These are phyloP conservation scores for Kalmusia sp. DNA, from an alignment of 2,329 filamentous ascomycete species.

Conservation along the genomic window DNA sequence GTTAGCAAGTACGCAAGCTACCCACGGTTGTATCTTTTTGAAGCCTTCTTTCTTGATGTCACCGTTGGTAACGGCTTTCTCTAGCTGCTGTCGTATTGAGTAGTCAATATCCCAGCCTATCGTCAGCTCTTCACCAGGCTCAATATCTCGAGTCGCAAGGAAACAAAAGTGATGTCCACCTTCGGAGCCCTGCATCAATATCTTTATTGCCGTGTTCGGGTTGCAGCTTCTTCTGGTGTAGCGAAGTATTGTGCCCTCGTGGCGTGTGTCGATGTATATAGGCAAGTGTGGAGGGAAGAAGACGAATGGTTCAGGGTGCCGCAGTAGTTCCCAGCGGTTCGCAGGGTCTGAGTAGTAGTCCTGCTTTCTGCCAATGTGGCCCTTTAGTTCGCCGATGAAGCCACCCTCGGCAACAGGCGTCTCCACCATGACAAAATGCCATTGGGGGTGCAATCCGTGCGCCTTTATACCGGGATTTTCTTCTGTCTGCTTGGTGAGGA, in stretches of 20 bases:
- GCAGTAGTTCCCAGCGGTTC: slow-evolving; percentile 56
- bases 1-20: slow-evolving; percentile 74
- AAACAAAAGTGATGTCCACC: slow-evolving; percentile 86
- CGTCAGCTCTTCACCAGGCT: slow-evolving; percentile 74
- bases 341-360: slow-evolving; percentile 55
- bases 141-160: slow-evolving; percentile 80
- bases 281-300: slow-evolving; percentile 83
- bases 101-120: slow-evolving; percentile 63
- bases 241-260: slow-evolving; percentile 83
- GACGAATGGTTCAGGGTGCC: slow-evolving; percentile 61
- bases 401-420: slow-evolving; percentile 58
- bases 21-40: slow-evolving; percentile 69
- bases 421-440: slow-evolving; percentile 70
- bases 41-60: slow-evolving; percentile 63
- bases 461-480: slow-evolving; percentile 56
- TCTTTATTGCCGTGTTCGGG: slow-evolving; percentile 88
- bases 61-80: slow-evolving; percentile 70
- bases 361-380: slow-evolving; percentile 55
- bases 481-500: slow-evolving; percentile 60
- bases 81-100: slow-evolving; percentile 60
- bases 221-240: slow-evolving; percentile 92
- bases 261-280: slow-evolving; percentile 89
- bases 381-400: slow-evolving; percentile 76
- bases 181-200: slow-evolving; percentile 75
- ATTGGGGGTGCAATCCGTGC: slow-evolving; percentile 68